Evolutionary conservation across 805 yeast genomes (phyloP).

Genomic region (Kluyveromyces siamensis): DNA sequence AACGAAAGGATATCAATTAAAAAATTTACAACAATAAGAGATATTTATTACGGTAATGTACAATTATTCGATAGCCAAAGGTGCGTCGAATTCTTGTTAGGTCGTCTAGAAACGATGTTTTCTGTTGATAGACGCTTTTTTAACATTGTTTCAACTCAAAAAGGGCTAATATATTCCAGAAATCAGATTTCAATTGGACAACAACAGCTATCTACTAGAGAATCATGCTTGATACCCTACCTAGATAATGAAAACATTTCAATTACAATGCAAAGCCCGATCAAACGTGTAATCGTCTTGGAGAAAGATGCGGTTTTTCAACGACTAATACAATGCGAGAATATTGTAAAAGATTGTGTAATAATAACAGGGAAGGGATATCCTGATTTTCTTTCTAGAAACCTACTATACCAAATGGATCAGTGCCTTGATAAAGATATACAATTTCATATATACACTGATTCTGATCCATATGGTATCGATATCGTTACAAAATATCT

Average conservation of each 20-base stretch:
- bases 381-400: constrained; percentile 50
- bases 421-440: constrained; percentile 13
- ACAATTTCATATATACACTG: constrained; percentile 42
- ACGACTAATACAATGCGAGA: constrained; percentile 16
- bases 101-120: constrained; percentile 32
- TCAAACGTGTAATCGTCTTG: constrained; percentile 29
- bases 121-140: constrained; percentile 32
- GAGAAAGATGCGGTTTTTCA: constrained; percentile 49
- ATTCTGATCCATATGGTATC: constrained; percentile 61
- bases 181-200: neutral
- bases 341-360: constrained; percentile 8
- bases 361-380: constrained; percentile 62
- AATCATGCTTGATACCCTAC: constrained; percentile 32
- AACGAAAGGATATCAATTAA: constrained; percentile 1
- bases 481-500: constrained; percentile 44
- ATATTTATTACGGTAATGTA: constrained; percentile 55
- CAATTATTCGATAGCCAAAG: constrained; percentile 40
- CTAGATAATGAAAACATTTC: constrained; percentile 13
- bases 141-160: constrained; percentile 49
- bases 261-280: neutral
- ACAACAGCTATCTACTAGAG: neutral
- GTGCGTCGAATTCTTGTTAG: constrained; percentile 34
- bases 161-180: constrained; percentile 41
- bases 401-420: constrained; percentile 31
- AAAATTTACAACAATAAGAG: constrained; percentile 33